Evolutionary conservation across 129 eudicot species (phyloP), one percentile per base, ranked within the genome.

Genomic region (Mikania micrantha): DNA sequence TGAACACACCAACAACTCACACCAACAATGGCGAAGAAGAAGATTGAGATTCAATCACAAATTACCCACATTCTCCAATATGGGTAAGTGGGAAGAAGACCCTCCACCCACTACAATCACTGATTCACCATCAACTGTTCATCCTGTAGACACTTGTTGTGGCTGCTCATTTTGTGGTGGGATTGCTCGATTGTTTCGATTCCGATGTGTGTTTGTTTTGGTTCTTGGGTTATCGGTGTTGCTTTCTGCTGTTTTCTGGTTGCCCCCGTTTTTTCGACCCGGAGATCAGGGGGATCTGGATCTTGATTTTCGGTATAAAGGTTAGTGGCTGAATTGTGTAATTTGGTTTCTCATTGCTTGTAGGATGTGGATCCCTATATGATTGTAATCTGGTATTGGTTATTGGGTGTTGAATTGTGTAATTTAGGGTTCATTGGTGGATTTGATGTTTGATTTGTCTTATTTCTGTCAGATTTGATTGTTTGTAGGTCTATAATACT

Each of bases 181-280:
- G 74, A 11, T 76, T 39, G 16, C 70, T 39, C 31, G 56, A 9
- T 54, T 73, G 36, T 66, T 94, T 28, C 70, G 80, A 48, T 77
- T 87, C 38, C 89, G 86, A 77, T 94, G 99, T 64, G 81, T 94
- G 27, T 66, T 94, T 54, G 90, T 70, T 73, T 62, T 90, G 70
- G 52, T 90, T 56, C 87, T 94, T 62, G 93, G 95, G 10, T 50
- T 87, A 61, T 84, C 85, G 11, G 93, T 90, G 17, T 80, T 90
- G 56, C 70, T 85, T 5, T 90, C 99, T 75, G 99, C 85, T 79
- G 63, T 94, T 0, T 94, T 94, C 72, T 94, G 95, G 95, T 64
- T 94, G 63, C 99, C 88, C 3, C 92, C 97, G 22, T 77, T 94
- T 60, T 77, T 87, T 41, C 73, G 66, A 3, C 50, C 44, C 57